These are phyloP conservation scores for Fusarium haematococcum DNA, from an alignment of 2,329 filamentous ascomycete genomes.

Conservation along the genomic window DNA sequence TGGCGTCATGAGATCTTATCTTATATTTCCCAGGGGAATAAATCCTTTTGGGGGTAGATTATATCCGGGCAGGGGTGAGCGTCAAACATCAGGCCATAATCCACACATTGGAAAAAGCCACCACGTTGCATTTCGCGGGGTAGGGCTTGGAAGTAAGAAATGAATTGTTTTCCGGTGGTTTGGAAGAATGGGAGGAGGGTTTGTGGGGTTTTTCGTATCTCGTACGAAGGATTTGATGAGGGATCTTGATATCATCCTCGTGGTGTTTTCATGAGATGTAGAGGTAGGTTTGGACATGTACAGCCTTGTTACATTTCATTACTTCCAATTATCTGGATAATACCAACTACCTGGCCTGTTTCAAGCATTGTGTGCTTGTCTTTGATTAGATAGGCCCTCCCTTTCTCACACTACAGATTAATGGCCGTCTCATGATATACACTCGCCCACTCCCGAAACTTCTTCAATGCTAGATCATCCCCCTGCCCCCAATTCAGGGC, in stretches of 20 bases:
- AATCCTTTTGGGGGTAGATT: not conserved
- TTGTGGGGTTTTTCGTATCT: constrained; percentile 19
- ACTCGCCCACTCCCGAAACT: not conserved
- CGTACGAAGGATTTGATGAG: not conserved
- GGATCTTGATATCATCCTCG: not conserved
- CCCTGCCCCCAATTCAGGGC: not conserved
- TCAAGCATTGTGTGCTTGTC: not conserved
- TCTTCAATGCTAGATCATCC: not conserved
- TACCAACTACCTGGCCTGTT: not conserved
- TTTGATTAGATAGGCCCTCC: not conserved
- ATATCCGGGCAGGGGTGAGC: not conserved
- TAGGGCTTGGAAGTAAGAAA: constrained; percentile 5
- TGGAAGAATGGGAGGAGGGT: not conserved
- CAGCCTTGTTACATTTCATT: not conserved
- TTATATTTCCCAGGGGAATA: not conserved
- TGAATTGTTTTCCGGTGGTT: constrained; percentile 4
- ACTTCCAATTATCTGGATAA: not conserved
- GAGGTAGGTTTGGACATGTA: not conserved
- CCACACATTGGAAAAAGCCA: constrained; percentile 23
- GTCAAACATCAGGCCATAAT: constrained; percentile 44
- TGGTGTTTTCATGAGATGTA: not conserved
- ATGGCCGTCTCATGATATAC: not conserved
- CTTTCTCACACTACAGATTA: too few species aligned
- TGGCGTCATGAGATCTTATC: not conserved
- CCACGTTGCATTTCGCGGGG: constrained; percentile 46